Conservation (phyloP, 345 rosid genomes). For the Eucalyptus marginata region DNA sequence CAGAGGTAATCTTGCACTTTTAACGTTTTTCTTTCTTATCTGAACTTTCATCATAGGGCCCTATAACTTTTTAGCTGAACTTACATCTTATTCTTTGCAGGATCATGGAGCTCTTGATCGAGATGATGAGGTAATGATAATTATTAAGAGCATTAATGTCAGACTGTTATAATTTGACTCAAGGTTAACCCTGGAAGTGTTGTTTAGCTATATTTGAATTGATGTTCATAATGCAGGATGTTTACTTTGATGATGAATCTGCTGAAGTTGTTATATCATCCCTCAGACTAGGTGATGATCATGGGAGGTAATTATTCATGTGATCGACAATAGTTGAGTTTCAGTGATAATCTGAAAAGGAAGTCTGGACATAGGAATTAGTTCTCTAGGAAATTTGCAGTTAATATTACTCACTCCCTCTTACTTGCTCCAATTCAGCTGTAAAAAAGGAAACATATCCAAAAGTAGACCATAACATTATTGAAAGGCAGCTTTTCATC, state of each 20-base stretch:
- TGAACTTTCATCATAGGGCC: background rate
- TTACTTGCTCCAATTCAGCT: background rate
- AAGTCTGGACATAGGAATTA: background rate
- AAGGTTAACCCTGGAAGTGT: background rate
- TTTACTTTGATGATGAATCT: conserved; percentile 89
- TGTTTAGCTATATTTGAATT: background rate
- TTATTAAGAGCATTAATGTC: background rate
- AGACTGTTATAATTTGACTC: background rate
- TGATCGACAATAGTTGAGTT: background rate
- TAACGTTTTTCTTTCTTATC: background rate
- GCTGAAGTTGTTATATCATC: conserved; percentile 94
- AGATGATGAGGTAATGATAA: conserved; percentile 58
- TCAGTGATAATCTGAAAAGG: background rate
- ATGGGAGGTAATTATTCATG: conserved; percentile 46
- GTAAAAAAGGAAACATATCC: background rate
- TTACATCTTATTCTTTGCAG: conserved; percentile 20
- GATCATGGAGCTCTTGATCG: conserved; percentile 61
- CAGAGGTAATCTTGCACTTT: conserved; percentile 35
- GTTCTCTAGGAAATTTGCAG: background rate
- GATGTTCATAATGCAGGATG: conserved; percentile 47
- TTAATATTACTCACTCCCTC: background rate
- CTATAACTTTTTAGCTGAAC: background rate
- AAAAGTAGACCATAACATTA: background rate
- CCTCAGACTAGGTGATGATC: conserved; percentile 91
- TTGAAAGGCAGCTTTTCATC: background rate